Evolutionary conservation across 2,329 filamentous ascomycete species (phyloP).

Genomic region (Orbilia brochopaga): DNA sequence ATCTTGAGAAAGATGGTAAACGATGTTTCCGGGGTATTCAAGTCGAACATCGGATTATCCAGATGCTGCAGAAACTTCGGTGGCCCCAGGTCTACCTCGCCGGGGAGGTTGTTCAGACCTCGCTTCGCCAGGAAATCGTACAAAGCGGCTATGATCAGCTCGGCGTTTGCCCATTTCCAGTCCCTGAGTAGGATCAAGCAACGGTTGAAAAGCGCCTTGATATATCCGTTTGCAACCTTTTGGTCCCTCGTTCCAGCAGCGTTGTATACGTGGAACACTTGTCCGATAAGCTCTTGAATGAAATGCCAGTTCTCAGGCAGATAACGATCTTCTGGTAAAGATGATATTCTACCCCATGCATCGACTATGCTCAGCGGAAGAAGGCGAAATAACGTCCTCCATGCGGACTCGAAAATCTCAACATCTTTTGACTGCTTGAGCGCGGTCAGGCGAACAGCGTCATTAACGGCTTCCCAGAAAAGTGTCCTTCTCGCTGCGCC

Average conservation of each 20-base stretch:
- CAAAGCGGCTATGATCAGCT: slow-evolving; percentile 64
- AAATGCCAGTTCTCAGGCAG: slow-evolving; percentile 68
- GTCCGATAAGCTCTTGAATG: slow-evolving; percentile 65
- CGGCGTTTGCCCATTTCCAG: slow-evolving; percentile 70
- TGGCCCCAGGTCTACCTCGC: slow-evolving; percentile 69
- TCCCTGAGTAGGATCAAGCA: slow-evolving; percentile 68
- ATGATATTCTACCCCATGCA: slow-evolving; percentile 62
- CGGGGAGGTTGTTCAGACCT: slow-evolving; percentile 68
- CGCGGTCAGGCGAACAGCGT: slow-evolving; percentile 58
- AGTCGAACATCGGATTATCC: slow-evolving; percentile 59
- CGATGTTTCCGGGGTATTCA: slow-evolving; percentile 66
- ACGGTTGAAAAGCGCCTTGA: slow-evolving; percentile 65
- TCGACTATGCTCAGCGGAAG: slow-evolving; percentile 69
- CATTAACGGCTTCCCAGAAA: slow-evolving; percentile 56
- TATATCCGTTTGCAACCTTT: slow-evolving; percentile 14
- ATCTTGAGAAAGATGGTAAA: slow-evolving; percentile 73
- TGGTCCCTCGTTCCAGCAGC: slow-evolving; percentile 57
- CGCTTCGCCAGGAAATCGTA: slow-evolving; percentile 73
- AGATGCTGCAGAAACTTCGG: slow-evolving; percentile 68
- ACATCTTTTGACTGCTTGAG: slow-evolving; percentile 21
- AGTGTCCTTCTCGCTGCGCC: neutral
- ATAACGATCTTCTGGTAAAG: slow-evolving; percentile 35
- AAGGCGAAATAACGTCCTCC: slow-evolving; percentile 67
- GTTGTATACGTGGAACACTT: slow-evolving; percentile 67
- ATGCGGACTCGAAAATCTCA: slow-evolving; percentile 63